A percentile compares a stretch with the other conserved stretches of the same genome.
Evolutionary conservation across 345 rosid genomes (phyloP).

Genomic region (Acer negundo): DNA sequence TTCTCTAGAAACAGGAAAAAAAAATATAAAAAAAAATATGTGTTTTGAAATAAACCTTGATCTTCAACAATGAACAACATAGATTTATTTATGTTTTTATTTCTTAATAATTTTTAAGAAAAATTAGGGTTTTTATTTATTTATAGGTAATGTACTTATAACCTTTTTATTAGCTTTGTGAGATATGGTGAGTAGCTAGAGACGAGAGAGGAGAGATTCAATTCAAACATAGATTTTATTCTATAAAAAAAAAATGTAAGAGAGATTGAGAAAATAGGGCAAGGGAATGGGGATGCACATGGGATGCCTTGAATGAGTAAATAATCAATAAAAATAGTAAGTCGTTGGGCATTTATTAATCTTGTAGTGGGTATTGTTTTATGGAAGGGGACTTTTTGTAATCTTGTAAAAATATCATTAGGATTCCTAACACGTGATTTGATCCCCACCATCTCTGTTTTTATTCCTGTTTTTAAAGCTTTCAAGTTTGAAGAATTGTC

Average conservation of each 20-base stretch:
- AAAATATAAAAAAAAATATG: too few species aligned
- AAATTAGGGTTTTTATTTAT: too few species aligned
- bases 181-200: background rate
- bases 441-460: background rate
- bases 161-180: background rate
- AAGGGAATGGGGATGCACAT: conserved; percentile 10
- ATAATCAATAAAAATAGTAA: background rate
- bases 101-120: too few species aligned
- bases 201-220: background rate
- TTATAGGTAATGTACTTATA: too few species aligned
- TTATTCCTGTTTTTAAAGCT: background rate
- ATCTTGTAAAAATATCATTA: background rate
- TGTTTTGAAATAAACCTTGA: background rate
- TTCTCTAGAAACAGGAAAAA: background rate
- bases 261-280: too few species aligned
- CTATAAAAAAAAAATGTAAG: background rate
- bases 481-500: background rate
- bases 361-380: background rate
- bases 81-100: too few species aligned
- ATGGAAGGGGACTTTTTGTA: background rate
- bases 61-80: background rate
- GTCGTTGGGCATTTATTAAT: background rate
- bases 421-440: conserved; percentile 5
- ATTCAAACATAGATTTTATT: background rate
- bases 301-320: background rate